Conservation (phyloP, 148 eudicot species). For the Vaccinium vitisidaea region DNA sequence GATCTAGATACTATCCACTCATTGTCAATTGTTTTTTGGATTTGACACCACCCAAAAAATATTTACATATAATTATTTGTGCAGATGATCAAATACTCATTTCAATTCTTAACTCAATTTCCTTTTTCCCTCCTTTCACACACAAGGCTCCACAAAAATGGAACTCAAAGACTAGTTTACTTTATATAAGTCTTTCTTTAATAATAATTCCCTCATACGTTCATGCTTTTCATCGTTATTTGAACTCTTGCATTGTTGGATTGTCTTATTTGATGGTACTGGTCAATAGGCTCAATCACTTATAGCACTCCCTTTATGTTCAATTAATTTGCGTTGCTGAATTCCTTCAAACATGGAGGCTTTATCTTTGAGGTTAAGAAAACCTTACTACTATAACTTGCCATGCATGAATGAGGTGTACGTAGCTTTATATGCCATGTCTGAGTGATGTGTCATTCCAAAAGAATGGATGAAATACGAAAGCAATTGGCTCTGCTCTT, state of each 20-base stretch:
- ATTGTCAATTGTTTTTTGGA: background rate
- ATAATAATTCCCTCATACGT: background rate
- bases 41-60: background rate
- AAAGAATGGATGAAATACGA: background rate
- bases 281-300: background rate
- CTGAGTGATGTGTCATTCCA: background rate
- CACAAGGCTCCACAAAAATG: background rate
- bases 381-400: background rate
- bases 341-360: constrained; percentile 1
- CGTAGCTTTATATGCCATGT: background rate
- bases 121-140: background rate
- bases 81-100: background rate
- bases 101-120: background rate
- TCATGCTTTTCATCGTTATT: background rate
- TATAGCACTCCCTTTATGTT: background rate
- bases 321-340: background rate
- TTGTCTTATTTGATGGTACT: background rate
- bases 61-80: background rate
- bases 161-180: background rate
- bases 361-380: background rate
- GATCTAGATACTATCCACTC: background rate
- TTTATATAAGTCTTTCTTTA: background rate
- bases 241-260: background rate
- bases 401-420: constrained; percentile 9
- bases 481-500: background rate